Evolutionary conservation across 2,329 filamentous ascomycete genomes (phyloP).

Genomic region (Blastomyces emzantsi): DNA sequence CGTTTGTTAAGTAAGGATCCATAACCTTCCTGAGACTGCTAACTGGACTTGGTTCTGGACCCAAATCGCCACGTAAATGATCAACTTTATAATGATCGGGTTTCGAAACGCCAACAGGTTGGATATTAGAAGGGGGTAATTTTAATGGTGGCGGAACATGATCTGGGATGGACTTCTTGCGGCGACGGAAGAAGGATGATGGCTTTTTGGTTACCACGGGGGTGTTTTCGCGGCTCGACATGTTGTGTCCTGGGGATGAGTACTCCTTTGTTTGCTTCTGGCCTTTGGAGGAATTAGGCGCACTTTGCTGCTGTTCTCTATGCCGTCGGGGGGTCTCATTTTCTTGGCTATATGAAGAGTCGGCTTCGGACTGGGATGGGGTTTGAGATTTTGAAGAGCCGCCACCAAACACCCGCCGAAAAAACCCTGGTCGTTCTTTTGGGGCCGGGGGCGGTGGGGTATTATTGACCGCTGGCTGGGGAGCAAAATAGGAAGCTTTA

Average conservation of each 20-base stretch:
- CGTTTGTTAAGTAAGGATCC: conserved; percentile 63
- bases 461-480: conserved; percentile 33
- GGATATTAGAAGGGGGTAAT: conserved; percentile 38
- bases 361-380: conserved; percentile 13
- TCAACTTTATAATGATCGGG: conserved; percentile 15
- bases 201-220: conserved; percentile 71
- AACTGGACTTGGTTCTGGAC: conserved; percentile 50
- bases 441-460: conserved; percentile 27
- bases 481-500: conserved; percentile 34
- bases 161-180: conserved; percentile 77
- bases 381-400: conserved; percentile 50
- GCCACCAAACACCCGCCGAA: conserved; percentile 74
- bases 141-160: conserved; percentile 50
- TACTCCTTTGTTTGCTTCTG: conserved; percentile 22
- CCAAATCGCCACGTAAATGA: conserved; percentile 16
- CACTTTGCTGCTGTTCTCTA: conserved; percentile 11
- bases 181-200: conserved; percentile 85
- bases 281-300: conserved; percentile 19
- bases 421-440: conserved; percentile 77
- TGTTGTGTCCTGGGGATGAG: conserved; percentile 17
- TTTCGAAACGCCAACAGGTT: conserved; percentile 13
- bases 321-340: conserved; percentile 5
- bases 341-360: conserved; percentile 10
- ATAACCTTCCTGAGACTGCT: conserved; percentile 80
- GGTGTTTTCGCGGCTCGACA: conserved; percentile 26